Conservation (phyloP, 345 rosid species). For the Rhodomyrtus tomentosa region DNA sequence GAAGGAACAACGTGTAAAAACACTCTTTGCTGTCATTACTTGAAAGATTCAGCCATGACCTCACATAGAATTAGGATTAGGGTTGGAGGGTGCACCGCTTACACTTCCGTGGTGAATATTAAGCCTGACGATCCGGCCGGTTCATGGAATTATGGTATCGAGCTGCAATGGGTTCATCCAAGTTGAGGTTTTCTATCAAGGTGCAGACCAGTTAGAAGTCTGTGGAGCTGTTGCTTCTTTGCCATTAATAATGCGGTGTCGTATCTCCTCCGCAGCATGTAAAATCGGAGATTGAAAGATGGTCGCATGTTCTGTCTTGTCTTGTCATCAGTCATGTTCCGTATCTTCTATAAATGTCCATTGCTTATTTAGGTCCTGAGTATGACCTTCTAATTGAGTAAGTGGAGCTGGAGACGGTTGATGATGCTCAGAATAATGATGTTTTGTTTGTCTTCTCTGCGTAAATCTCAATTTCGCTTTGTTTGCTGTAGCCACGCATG, state of each 20-base stretch:
- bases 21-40: slow-evolving; percentile 50
- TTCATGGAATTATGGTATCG: slow-evolving; percentile 43
- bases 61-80: slow-evolving; percentile 39
- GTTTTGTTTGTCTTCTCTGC: background rate
- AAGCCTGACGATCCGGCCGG: slow-evolving; percentile 10
- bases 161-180: slow-evolving; percentile 50
- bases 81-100: slow-evolving; percentile 48
- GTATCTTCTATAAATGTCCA: background rate
- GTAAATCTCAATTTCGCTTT: background rate
- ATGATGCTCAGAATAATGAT: background rate
- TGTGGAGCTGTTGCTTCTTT: background rate
- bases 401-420: background rate
- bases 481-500: background rate
- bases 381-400: background rate
- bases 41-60: slow-evolving; percentile 49
- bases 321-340: background rate
- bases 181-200: background rate
- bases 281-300: background rate
- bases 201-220: background rate
- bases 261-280: background rate
- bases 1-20: slow-evolving; percentile 27
- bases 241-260: background rate
- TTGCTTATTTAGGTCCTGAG: background rate
- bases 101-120: slow-evolving; percentile 31
- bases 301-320: background rate